Evolutionary conservation across 352 stramenopile species (phyloP).

Genomic region (Pythium aristosporum): DNA sequence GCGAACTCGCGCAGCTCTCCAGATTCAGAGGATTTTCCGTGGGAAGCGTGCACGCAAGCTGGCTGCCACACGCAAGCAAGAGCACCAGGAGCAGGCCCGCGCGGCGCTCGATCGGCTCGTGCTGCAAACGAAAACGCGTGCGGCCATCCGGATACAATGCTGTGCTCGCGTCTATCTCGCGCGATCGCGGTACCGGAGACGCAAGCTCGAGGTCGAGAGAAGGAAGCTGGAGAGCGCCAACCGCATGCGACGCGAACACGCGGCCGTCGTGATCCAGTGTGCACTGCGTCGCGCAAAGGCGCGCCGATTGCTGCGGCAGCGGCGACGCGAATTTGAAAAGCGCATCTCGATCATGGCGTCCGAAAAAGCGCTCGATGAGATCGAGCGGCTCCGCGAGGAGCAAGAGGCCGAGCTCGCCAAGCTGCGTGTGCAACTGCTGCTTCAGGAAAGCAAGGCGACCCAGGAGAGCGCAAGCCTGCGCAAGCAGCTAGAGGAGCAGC

Average conservation of each 20-base stretch:
- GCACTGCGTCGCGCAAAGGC: constrained; percentile 46
- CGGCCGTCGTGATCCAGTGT: constrained; percentile 69
- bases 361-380: constrained; percentile 80
- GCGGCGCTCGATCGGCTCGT: constrained; percentile 59
- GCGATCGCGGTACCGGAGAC: constrained; percentile 31
- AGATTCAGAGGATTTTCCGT: constrained; percentile 67
- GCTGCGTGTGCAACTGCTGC: constrained; percentile 64
- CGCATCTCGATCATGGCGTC: constrained; percentile 80
- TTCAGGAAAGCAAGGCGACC: constrained; percentile 51
- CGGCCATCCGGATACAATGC: constrained; percentile 73
- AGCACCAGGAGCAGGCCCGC: constrained; percentile 48
- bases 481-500: constrained; percentile 43
- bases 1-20: constrained; percentile 39
- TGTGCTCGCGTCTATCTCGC: constrained; percentile 57
- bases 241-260: constrained; percentile 40
- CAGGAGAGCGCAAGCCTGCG: constrained; percentile 46
- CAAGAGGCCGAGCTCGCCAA: constrained; percentile 68
- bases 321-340: constrained; percentile 71
- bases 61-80: constrained; percentile 32
- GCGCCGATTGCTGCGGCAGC: constrained; percentile 35
- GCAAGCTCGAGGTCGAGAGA: constrained; percentile 34
- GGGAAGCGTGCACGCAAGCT: constrained; percentile 49
- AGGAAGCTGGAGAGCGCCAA: constrained; percentile 29
- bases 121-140: constrained; percentile 49
- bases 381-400: constrained; percentile 66